phyloP scores from a whole-genome alignment of 163 green algal genomes.

The Coccomyxa subellipsoidea region DNA sequence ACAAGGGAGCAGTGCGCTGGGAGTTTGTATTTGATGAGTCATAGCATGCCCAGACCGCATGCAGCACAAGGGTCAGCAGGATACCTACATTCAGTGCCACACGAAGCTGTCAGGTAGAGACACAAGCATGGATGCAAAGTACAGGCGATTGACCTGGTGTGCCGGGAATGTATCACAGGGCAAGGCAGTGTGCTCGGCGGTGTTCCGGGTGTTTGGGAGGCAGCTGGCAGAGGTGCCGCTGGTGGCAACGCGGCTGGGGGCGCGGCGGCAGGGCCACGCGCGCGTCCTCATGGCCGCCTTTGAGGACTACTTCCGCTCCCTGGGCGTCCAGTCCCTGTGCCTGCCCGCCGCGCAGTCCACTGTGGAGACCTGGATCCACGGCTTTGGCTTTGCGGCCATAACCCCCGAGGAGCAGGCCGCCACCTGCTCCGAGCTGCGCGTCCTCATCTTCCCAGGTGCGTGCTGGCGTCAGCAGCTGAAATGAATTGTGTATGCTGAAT shows the following conservation, averaged over 20 bases:
- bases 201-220: constrained; percentile 79
- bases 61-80: no score
- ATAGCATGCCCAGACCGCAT: no score
- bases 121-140: no score
- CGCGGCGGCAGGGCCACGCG: constrained; percentile 61
- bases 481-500: no score
- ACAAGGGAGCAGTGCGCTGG: no score
- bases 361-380: constrained; percentile 63
- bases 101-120: no score
- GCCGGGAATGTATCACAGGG: no score
- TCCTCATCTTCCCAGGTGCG: constrained; percentile 82
- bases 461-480: no score
- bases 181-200: constrained; percentile 65
- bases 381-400: constrained; percentile 60
- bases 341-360: constrained; percentile 73
- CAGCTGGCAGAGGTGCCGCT: constrained; percentile 87
- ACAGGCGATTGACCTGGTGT: no score
- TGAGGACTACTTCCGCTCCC: constrained; percentile 19
- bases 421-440: constrained; percentile 63
- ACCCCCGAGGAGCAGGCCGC: constrained; percentile 36
- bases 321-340: constrained; percentile 42
- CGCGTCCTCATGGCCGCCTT: constrained; percentile 58
- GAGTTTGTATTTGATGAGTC: no score
- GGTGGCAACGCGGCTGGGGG: constrained; percentile 60
- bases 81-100: no score